Evolutionary conservation across 1,139 yeast genomes (phyloP).

Genomic region (Zygosaccharomyces sapae): DNA sequence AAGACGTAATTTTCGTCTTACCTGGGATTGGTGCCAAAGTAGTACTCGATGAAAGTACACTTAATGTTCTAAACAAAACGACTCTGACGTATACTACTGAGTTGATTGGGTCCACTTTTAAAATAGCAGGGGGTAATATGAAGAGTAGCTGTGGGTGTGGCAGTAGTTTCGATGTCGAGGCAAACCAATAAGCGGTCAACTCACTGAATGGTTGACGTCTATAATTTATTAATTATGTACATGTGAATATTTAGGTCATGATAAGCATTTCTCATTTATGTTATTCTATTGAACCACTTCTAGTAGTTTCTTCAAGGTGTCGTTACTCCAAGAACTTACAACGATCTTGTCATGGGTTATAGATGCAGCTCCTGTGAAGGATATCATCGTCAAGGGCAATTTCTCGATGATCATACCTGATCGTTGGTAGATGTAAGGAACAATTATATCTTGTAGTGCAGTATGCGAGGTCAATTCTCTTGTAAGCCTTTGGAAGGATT

Average conservation of each 20-base stretch:
- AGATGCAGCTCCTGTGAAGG: conserved; percentile 22
- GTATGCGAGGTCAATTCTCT: not conserved
- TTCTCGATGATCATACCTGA: conserved; percentile 20
- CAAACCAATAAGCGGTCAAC: conserved; percentile 4
- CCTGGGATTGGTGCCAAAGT: conserved; percentile 40
- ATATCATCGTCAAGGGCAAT: conserved; percentile 19
- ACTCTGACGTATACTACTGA: conserved; percentile 88
- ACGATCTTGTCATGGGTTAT: conserved; percentile 11
- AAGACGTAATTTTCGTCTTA: conserved; percentile 23
- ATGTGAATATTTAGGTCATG: conserved; percentile 1
- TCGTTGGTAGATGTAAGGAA: conserved; percentile 19
- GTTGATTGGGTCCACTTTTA: conserved; percentile 90
- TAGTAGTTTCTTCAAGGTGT: conserved; percentile 7
- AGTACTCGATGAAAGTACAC: conserved; percentile 72
- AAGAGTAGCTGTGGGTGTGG: conserved; percentile 97
- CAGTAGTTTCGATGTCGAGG: conserved; percentile 73
- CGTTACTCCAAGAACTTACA: conserved; percentile 1
- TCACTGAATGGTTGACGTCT: not conserved
- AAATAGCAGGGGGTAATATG: conserved; percentile 81
- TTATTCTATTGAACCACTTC: conserved; percentile 5
- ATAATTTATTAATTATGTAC: conserved; percentile 6
- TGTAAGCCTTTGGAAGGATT: conserved; percentile 14
- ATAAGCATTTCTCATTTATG: not conserved
- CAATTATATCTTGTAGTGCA: conserved; percentile 8
- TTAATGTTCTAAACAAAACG: conserved; percentile 79